Evolutionary conservation across 225 moss, liverwort and hornwort genomes (phyloP).

Genomic region (Bryoerythrophyllum caledonicum): DNA sequence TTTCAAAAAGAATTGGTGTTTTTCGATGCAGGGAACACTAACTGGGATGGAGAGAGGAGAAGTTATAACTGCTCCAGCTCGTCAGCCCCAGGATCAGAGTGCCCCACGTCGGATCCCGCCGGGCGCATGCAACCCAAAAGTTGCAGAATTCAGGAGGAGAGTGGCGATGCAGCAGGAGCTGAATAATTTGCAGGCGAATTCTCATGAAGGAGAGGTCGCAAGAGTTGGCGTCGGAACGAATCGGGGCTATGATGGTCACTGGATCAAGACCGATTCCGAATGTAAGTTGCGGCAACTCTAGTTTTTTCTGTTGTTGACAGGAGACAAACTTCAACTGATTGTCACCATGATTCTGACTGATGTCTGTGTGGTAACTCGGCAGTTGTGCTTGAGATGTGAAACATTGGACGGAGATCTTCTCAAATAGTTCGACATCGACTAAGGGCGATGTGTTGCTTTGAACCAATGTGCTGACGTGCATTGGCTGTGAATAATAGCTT

Average conservation of each 20-base stretch:
- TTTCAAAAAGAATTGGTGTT: background rate
- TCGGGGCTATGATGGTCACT: slow-evolving; percentile 25
- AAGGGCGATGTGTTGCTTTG: background rate
- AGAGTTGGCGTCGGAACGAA: background rate
- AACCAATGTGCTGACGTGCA: background rate
- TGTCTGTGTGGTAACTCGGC: background rate
- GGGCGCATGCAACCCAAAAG: slow-evolving; percentile 5
- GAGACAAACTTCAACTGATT: background rate
- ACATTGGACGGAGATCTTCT: background rate
- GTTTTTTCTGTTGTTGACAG: background rate
- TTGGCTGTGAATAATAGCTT: slow-evolving; percentile 16
- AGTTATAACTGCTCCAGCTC: slow-evolving; percentile 13
- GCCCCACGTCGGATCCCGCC: background rate
- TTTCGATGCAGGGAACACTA: slow-evolving; percentile 13
- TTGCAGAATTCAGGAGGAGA: slow-evolving; percentile 25
- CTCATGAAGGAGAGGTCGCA: background rate
- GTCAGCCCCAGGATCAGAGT: background rate
- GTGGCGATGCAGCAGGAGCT: slow-evolving; percentile 21
- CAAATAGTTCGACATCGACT: background rate
- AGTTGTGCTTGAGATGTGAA: slow-evolving; percentile 45
- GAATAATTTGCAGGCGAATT: background rate
- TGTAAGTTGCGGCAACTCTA: slow-evolving; percentile 23
- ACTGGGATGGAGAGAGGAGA: slow-evolving; percentile 5
- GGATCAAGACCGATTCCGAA: slow-evolving; percentile 50
- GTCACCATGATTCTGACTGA: background rate